Evolutionary conservation across 495 filamentous ascomycete species (phyloP).

Genomic region (Rhypophila decipiens): DNA sequence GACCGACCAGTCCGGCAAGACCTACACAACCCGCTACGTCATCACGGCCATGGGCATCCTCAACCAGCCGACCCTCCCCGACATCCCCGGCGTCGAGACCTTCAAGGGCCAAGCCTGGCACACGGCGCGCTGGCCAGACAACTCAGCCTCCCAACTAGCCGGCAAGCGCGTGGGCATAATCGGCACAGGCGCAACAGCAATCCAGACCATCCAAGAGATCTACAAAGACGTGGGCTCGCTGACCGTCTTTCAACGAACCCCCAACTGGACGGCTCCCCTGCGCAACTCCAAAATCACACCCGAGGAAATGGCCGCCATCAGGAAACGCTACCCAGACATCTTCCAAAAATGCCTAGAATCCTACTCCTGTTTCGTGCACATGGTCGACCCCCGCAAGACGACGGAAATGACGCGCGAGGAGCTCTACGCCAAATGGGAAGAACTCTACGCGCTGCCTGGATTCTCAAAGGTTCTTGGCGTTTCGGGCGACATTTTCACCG

Average conservation of each 20-base stretch:
- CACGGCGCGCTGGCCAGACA: slow-evolving; percentile 42
- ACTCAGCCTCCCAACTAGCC: slow-evolving; percentile 37
- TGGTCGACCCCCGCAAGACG: slow-evolving; percentile 32
- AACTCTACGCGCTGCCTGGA: slow-evolving; percentile 41
- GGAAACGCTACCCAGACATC: slow-evolving; percentile 38
- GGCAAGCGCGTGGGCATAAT: slow-evolving; percentile 45
- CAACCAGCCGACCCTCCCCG: slow-evolving; percentile 38
- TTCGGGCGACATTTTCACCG: slow-evolving; percentile 45
- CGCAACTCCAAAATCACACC: slow-evolving; percentile 28
- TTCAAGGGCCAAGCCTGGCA: slow-evolving; percentile 45
- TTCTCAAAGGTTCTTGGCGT: slow-evolving; percentile 47
- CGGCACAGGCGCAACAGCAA: slow-evolving; percentile 48
- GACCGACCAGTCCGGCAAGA: slow-evolving; percentile 24
- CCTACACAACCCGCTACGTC: slow-evolving; percentile 23
- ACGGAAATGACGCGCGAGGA: slow-evolving; percentile 44
- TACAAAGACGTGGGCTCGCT: slow-evolving; percentile 40
- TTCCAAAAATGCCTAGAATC: slow-evolving; percentile 39
- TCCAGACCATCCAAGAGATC: slow-evolving; percentile 42
- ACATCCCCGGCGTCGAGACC: slow-evolving; percentile 30
- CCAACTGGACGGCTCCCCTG: slow-evolving; percentile 51
- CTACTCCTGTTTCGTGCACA: slow-evolving; percentile 43
- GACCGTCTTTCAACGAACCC: slow-evolving; percentile 43
- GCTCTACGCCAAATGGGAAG: slow-evolving; percentile 40
- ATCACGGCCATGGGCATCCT: slow-evolving; percentile 34
- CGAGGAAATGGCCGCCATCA: slow-evolving; percentile 36